Conservation (phyloP, 2,329 filamentous ascomycete genomes). For the Calcarisporium arbuscula region DNA sequence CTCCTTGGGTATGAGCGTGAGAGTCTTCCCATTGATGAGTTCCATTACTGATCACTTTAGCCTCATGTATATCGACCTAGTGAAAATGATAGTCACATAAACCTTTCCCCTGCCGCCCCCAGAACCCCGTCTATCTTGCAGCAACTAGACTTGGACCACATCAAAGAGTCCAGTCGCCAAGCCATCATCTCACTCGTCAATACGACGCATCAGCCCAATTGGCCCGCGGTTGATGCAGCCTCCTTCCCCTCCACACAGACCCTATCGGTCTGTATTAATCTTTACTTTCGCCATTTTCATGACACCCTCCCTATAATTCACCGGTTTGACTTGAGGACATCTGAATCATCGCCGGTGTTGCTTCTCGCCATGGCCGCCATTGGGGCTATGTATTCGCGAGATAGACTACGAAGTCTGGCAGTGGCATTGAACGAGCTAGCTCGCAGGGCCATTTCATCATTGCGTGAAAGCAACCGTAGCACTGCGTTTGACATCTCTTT, state of each 20-base stretch:
- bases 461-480: constrained; percentile 2
- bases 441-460: constrained; percentile 1
- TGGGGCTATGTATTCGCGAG: constrained; percentile 5
- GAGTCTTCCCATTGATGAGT: neutral
- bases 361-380: constrained; percentile 6
- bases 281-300: constrained; percentile 7
- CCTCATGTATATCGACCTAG: constrained; percentile 6
- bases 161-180: constrained; percentile 1
- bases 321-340: neutral
- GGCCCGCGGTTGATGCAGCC: constrained; percentile 1
- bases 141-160: neutral
- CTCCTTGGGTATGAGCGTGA: constrained; percentile 2
- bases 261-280: constrained; percentile 5
- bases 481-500: neutral
- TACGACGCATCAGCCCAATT: constrained; percentile 1
- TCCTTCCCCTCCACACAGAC: constrained; percentile 3
- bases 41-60: neutral
- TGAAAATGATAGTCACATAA: constrained; percentile 2
- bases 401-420: constrained; percentile 1
- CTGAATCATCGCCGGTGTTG: constrained; percentile 1
- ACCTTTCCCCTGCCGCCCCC: constrained; percentile 1
- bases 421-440: constrained; percentile 3
- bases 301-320: constrained; percentile 2
- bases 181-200: constrained; percentile 5
- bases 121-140: constrained; percentile 2